These are phyloP conservation scores for Phaseolus lunatus DNA, from an alignment of 306 rosid genomes.

Conservation along the genomic window DNA sequence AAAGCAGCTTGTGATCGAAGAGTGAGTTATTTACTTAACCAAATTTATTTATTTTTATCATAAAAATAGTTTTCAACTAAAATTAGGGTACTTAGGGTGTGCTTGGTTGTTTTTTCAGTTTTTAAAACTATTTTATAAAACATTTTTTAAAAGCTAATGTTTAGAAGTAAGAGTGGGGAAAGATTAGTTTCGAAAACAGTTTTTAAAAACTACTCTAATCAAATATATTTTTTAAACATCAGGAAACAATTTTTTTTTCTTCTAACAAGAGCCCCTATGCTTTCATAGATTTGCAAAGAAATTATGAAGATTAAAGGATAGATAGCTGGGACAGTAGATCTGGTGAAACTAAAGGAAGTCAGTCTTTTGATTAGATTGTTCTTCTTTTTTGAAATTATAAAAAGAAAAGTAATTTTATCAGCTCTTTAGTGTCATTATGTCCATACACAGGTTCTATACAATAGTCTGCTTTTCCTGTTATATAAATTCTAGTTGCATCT, in stretches of 20 bases:
- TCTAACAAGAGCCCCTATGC: neutral
- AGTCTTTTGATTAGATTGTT: neutral
- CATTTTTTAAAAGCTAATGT: neutral
- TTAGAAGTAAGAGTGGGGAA: neutral
- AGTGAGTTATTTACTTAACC: conserved; percentile 55
- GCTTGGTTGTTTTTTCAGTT: neutral
- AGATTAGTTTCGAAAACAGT: neutral
- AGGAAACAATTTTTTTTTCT: neutral
- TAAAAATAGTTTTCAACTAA: conserved; percentile 11
- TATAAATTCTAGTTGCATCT: neutral
- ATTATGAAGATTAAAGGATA: conserved; percentile 12
- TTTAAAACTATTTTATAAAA: neutral
- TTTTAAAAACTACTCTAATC: neutral
- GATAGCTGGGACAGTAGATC: neutral
- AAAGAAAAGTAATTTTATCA: neutral
- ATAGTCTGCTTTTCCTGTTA: neutral
- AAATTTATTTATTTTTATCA: neutral
- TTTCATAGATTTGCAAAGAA: conserved; percentile 10
- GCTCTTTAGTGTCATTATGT: conserved; percentile 8
- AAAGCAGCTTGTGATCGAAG: conserved; percentile 92
- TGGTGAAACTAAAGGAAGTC: conserved; percentile 15
- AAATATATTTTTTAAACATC: neutral
- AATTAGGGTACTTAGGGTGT: neutral
- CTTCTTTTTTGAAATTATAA: neutral
- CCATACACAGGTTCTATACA: conserved; percentile 1